Conservation (phyloP, 2,329 filamentous ascomycete species). For the Fusarium sp. region DNA sequence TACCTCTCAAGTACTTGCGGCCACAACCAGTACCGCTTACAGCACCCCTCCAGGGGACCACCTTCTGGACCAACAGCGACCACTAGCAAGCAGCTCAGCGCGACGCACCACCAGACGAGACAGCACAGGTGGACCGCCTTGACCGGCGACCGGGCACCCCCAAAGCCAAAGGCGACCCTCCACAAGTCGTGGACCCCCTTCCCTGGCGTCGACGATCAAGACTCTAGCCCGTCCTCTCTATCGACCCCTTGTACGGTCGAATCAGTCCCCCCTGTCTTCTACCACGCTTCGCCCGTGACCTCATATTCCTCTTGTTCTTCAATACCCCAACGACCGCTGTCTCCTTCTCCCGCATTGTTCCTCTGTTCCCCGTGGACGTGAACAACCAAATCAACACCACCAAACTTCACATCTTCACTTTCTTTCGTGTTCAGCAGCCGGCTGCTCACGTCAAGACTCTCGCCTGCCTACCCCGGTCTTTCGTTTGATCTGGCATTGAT, state of each 20-base stretch:
- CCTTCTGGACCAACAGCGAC: slow-evolving; percentile 38
- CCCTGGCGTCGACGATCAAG: slow-evolving; percentile 45
- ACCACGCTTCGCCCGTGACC: slow-evolving; percentile 46
- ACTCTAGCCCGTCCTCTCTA: slow-evolving; percentile 38
- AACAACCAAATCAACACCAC: slow-evolving; percentile 45
- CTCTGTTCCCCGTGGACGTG: slow-evolving; percentile 45
- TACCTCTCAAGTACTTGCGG: slow-evolving; percentile 26
- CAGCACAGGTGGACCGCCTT: slow-evolving; percentile 41
- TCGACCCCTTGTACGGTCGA: slow-evolving; percentile 40
- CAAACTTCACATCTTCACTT: slow-evolving; percentile 29
- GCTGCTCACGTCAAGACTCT: slow-evolving; percentile 46
- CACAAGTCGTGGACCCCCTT: slow-evolving; percentile 40
- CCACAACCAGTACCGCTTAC: slow-evolving; percentile 36
- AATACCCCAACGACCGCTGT: slow-evolving; percentile 41
- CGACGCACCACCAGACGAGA: slow-evolving; percentile 43
- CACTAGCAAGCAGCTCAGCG: slow-evolving; percentile 37
- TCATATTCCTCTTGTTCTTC: slow-evolving; percentile 46
- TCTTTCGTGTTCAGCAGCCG: slow-evolving; percentile 48
- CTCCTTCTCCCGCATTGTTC: slow-evolving; percentile 44
- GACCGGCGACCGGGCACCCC: slow-evolving; percentile 38
- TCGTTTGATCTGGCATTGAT: slow-evolving; percentile 41
- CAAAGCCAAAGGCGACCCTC: slow-evolving; percentile 39
- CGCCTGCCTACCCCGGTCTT: slow-evolving; percentile 37
- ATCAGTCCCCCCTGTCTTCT: slow-evolving; percentile 39
- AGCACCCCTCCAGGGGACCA: slow-evolving; percentile 41